A percentile compares a stretch with the other conserved stretches of the same genome.
phyloP scores from a whole-genome alignment of 2,329 filamentous ascomycete genomes.

The Penicillium psychrosexuale region DNA sequence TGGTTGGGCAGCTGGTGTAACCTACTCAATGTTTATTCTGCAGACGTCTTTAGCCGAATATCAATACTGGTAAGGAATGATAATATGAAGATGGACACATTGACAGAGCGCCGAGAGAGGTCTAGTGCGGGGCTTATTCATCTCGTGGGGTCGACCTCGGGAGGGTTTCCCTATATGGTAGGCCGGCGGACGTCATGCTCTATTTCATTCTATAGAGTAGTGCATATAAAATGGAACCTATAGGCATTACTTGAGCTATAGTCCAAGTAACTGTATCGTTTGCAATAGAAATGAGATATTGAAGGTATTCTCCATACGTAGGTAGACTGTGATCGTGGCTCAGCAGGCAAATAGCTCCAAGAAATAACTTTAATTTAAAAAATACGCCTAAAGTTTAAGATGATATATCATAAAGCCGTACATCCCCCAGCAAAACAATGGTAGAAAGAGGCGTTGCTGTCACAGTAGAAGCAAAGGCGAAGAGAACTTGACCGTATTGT shows the following conservation, averaged over 20 bases:
- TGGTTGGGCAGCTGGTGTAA: background rate
- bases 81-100: background rate
- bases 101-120: background rate
- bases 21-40: background rate
- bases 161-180: background rate
- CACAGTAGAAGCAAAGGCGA: no score
- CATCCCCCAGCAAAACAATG: background rate
- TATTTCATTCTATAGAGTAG: background rate
- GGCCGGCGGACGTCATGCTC: background rate
- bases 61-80: background rate
- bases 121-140: slow-evolving; percentile 22
- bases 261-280: background rate
- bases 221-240: background rate
- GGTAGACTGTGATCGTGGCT: background rate
- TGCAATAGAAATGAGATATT: background rate
- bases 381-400: background rate
- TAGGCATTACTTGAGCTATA: no score
- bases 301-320: no score
- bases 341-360: background rate
- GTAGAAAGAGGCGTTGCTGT: background rate
- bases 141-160: slow-evolving; percentile 2
- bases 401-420: background rate
- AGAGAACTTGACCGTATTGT: no score
- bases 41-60: background rate
- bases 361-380: background rate